Base-by-base conservation (phyloP, 768 basidiomycete species). In the Hygrocybe coccinea region DNA sequence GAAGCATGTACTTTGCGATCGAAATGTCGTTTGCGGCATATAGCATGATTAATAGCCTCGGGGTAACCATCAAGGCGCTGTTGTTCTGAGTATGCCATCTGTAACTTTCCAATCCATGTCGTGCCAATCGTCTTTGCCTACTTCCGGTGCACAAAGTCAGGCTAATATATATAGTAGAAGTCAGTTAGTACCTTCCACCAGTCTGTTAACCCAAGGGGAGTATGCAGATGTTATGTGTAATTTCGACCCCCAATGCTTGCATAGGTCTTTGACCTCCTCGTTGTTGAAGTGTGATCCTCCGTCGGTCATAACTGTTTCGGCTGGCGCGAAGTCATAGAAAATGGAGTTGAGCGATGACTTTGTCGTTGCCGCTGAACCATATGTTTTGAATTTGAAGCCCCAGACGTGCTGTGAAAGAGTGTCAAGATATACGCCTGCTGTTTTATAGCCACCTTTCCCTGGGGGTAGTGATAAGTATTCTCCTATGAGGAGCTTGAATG, bases 161-260 rank as follows among this genome's bases (percentile, higher is more conserved):
- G 61, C 60, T 1, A 77, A 56, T 0, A 60, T 12, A 7, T 62
- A 49, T 0, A 76, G 58, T 0, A 77, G 58, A 0, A 68, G 36
- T 8, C 62, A 62, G 57, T 78, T 77, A 0, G 66, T 59, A 2
- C 67, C 66, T 37, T 75, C 69, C 0, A 72, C 62, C 0, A 74
- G 58, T 0, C 74, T 69, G 50, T 75, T 76, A 12, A 75, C 58
- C 76, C 74, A 77, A 6, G 74, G 75, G 9, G 73, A 63, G 49
- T 77, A 77, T 1, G 70, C 69, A 10, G 72, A 17, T 46, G 44
- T 46, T n/a, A 22, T 46, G 44, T 12, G 15, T 12, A 19, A 5
- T 19, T 46, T 46, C 6, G 21, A 12, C 17, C 44, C 44, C 44
- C 21, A 19, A 12, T 21, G 17, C 2, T 57, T 54, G 52, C 73